Evolutionary conservation across 192 early-diverging fungal species (phyloP), one percentile per base, ranked within the genome.

Genomic region (Coemansia sp.): DNA sequence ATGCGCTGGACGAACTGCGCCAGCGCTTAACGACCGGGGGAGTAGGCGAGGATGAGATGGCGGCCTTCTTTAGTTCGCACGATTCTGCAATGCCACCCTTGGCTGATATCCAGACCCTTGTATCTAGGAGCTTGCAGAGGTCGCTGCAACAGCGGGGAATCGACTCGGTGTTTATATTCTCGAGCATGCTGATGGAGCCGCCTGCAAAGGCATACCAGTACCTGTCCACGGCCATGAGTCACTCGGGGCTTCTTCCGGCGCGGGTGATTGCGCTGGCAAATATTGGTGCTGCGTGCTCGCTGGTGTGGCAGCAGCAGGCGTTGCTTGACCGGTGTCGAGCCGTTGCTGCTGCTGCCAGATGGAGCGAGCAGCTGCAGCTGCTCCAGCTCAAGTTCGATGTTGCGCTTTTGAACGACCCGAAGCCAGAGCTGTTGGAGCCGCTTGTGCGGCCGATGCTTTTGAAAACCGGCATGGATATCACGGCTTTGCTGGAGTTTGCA

Each of bases 281-380:
- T 6, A 75, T 92, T 62, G 91, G 91, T 18, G 66, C 78, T 15
- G 73, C 82, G 0, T 85, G 84, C 47, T 87, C 84, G 48, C 63
- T 75, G 5, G 80, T 86, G 6, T 92, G 91, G 91, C 84, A 87
- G 52, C 89, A 91, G 73, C 85, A 85, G 12, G 74, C 76, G 4
- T 82, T 91, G 45, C 84, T 86, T 51, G 85, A 88, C 36, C 77
- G 76, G 42, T 90, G 90, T 63, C 68, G 81, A 48, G 59, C 85
- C 4, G 72, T 89, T 15, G 87, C 86, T 1, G 81, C 82, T 0
- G 83, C 89, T n/a, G 85, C 90, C 9, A 68, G 81, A 37, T 92
- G 91, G 91, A 86, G 83, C 73, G 80, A 87, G 41, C 89, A 91
- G 64, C 65, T 91, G 47, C 73, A 81, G 62, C 72, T 90, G 19